Base-by-base conservation (phyloP, 108 stramenopile species). In the Nannochloropsis gaditana region DNA sequence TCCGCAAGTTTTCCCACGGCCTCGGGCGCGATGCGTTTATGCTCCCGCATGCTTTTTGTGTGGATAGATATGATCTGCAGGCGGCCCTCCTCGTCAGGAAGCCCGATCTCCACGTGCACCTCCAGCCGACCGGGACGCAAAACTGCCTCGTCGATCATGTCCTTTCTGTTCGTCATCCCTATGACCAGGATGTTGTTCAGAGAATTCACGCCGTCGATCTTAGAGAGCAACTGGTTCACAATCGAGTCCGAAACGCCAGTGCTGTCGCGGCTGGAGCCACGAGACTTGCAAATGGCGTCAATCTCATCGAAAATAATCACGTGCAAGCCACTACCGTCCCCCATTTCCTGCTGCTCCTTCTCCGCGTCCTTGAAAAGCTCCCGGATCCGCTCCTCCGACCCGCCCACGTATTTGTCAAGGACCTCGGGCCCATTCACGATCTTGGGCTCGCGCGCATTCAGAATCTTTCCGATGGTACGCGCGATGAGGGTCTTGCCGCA, bases 121-220 rank as follows among this genome's bases (percentile, higher is more conserved):
- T 99, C 99, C 44, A 99, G 89, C 73, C 99, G 95, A 9, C 99
- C 99, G 9, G 99, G 99, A 42, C 98, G 97, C 44, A 99, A 91
- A 44, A 99, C 87, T 41, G 99, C 99, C 88, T 96, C 95, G 91
- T 99, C 99, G 85, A 99, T 98, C 96, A 99, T 96, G 90, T 97
- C 98, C 87, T 97, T 98, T n/a, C 98, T 90, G 90, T 99, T 99
- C 42, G 99, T 99, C 99, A 99, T 99, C 47, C 99, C 99, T 90
- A 99, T 99, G 45, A 99, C 87, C 21, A 99, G 91, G 84, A 99
- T 96, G 91, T 98, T 98, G 93, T 99, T 99, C 85, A 98, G 91
- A 8, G 95, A 95, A 89, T 99, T 96, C 45, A 99, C 99, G 85
- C 97, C 97, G 93, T 99, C 99, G 86, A 99, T 98, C 89, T 99